These are phyloP conservation scores for Fusarium verticillioides DNA, from an alignment of 2,329 filamentous ascomycete genomes.

Conservation along the genomic window DNA sequence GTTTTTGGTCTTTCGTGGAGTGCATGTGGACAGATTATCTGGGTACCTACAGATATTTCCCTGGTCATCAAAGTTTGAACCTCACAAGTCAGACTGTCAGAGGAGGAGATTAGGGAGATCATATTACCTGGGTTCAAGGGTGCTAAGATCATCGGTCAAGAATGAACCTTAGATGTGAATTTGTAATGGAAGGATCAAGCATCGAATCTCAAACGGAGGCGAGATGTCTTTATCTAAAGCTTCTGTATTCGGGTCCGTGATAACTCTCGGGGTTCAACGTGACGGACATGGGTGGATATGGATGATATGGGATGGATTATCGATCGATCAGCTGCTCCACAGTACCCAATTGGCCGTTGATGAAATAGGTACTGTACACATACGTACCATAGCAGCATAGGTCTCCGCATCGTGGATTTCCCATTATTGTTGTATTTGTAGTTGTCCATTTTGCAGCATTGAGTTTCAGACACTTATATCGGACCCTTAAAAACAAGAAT, in stretches of 20 bases:
- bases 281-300: too few relatives aligned
- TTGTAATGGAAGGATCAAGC: slow-evolving; percentile 10
- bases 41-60: neutral
- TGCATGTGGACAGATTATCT: neutral
- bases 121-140: neutral
- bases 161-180: slow-evolving; percentile 9
- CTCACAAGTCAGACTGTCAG: neutral
- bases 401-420: neutral
- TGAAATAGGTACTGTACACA: neutral
- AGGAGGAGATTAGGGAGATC: slow-evolving; percentile 25
- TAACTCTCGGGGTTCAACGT: neutral
- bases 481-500: slow-evolving; percentile 19
- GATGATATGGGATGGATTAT: neutral
- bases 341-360: neutral
- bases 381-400: neutral
- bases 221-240: slow-evolving; percentile 31
- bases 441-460: slow-evolving; percentile 1
- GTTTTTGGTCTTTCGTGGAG: neutral
- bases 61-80: neutral
- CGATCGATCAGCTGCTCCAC: slow-evolving; percentile 24
- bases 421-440: neutral
- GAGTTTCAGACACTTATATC: neutral
- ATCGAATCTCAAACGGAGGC: slow-evolving; percentile 30
- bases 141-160: slow-evolving; percentile 8
- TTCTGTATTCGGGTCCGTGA: neutral